phyloP scores from a whole-genome alignment of 371 early-diverging fungal genomes.

The Apophysomyces elegans region DNA sequence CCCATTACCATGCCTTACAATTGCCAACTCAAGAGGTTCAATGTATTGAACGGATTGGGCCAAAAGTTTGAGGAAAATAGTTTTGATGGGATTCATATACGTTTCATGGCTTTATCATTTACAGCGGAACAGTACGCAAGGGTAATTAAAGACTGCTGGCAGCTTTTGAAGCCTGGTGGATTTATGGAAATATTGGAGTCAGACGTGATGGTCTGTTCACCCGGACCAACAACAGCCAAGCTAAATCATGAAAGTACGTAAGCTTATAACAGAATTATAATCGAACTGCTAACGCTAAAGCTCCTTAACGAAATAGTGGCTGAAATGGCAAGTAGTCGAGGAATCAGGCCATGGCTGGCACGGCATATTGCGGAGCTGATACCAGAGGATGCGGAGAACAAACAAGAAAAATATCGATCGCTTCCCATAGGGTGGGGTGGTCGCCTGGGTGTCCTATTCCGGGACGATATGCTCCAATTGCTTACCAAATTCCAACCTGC shows the following conservation, averaged over 20 bases:
- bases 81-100: constrained; percentile 38
- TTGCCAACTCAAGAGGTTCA: constrained; percentile 26
- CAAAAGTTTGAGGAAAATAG: constrained; percentile 8
- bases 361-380: constrained; percentile 23
- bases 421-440: constrained; percentile 43
- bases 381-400: constrained; percentile 23
- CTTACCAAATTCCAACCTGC: constrained; percentile 21
- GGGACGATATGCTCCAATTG: constrained; percentile 29
- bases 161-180: constrained; percentile 32
- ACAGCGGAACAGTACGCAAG: constrained; percentile 28
- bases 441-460: constrained; percentile 30
- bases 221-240: constrained; percentile 35
- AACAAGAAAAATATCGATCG: constrained; percentile 30
- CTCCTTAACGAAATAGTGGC: constrained; percentile 19
- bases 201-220: constrained; percentile 32
- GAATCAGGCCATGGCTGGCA: constrained; percentile 31
- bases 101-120: constrained; percentile 36
- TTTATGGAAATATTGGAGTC: constrained; percentile 36
- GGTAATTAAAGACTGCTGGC: constrained; percentile 33
- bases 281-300: background rate
- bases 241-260: constrained; percentile 37
- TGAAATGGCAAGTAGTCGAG: constrained; percentile 25
- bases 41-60: constrained; percentile 23
- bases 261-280: background rate
- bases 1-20: constrained; percentile 26